Evolutionary conservation across 2,329 filamentous ascomycete species (phyloP).

Genomic region (Aspergillus aculeatus): DNA sequence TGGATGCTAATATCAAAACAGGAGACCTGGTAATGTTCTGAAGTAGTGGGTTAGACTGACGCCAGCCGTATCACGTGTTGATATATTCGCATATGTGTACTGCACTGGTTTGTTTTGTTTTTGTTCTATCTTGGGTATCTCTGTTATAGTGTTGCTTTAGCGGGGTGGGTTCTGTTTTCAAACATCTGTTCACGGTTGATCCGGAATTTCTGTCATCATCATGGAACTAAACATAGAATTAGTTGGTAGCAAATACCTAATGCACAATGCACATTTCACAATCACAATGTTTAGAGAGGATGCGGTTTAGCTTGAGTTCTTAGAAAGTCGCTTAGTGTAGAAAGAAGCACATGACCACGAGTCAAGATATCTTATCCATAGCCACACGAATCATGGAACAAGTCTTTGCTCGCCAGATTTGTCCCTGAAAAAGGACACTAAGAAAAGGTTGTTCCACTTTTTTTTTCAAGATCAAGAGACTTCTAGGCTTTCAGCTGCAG

Average conservation of each 20-base stretch:
- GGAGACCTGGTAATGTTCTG: constrained; percentile 35
- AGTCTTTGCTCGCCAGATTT: background rate
- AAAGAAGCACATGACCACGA: too few relatives aligned
- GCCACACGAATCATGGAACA: too few relatives aligned
- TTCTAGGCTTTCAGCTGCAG: too few relatives aligned
- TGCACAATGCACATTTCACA: constrained; percentile 2
- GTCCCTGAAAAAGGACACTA: background rate
- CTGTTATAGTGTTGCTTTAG: constrained; percentile 20
- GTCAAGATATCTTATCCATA: too few relatives aligned
- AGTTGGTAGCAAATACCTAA: constrained; percentile 15
- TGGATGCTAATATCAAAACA: constrained; percentile 14
- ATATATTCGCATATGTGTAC: background rate
- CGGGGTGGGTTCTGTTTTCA: constrained; percentile 16
- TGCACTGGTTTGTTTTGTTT: background rate
- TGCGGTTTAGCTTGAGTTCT: too few relatives aligned
- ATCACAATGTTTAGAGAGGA: background rate
- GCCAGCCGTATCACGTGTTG: background rate
- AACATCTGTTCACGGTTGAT: constrained; percentile 6
- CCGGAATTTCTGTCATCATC: constrained; percentile 7
- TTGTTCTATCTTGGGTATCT: background rate
- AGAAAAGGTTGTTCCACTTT: background rate
- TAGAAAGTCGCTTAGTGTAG: too few relatives aligned
- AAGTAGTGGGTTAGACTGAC: constrained; percentile 5
- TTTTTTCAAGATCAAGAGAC: too few relatives aligned
- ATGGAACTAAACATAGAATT: constrained; percentile 7